Evolutionary conservation across 805 yeast species (phyloP), one percentile per base, ranked within the genome.

Genomic region (Kazachstania kunashirensis): DNA sequence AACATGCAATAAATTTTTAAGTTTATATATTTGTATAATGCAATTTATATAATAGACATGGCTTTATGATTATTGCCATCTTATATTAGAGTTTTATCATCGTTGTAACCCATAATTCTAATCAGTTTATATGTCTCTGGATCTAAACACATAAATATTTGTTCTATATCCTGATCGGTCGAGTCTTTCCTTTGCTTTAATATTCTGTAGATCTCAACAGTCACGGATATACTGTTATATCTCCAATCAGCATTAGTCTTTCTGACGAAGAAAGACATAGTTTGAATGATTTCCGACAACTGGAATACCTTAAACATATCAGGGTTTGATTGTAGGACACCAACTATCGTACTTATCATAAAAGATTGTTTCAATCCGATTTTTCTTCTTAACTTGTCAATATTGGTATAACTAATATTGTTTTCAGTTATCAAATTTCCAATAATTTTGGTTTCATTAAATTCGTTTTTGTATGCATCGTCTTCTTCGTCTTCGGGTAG

Each of bases 221-320:
- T 17, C 10, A 50, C 48, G 9, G 15, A 34, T 8, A 34, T 37
- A 39, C 55, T 47, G 15, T 44, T 48, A 27, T 36, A 43, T 24
- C 53, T 47, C 53, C 52, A 47, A 20, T 46, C 49, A 2, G 49
- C 41, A 6, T 31, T 34, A 1, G 38, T 33, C 28, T 42, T 41
- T 15, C 37, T 35, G n/a, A 38, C 35, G 29, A 46, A 53, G 10
- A 37, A 29, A 16, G 36, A 42, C 46, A 49, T 40, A 26, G 48
- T 47, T 26, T 49, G 54, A 9, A 49, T 37, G 2, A 53, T 48
- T 28, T 53, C 58, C 1, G 51, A 31, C 25, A 46, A 38, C 32
- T 50, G 53, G 24, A 40, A 38, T 7, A 31, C 34, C 31, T 44
- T 42, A 24, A 45, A 32, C 2, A 19, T 23, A 8, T 18, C 24